Conservation (phyloP, 2,329 filamentous ascomycete species). For the Chaetomium strumarium region DNA sequence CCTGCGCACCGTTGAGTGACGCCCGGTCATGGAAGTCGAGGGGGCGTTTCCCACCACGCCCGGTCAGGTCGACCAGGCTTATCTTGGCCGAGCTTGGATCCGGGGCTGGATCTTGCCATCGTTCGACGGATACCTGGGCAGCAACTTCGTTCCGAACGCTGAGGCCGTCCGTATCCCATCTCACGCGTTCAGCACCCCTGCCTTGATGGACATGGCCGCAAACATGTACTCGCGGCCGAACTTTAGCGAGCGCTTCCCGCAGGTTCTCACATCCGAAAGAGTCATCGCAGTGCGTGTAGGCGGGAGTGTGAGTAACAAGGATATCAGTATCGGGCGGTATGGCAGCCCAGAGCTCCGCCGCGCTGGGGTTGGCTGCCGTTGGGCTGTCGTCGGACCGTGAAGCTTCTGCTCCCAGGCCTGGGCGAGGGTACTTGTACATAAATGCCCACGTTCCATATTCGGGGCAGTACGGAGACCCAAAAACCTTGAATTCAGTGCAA, state of each 20-base stretch:
- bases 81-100: constrained; percentile 52
- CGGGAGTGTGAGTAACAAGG: constrained; percentile 65
- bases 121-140: constrained; percentile 38
- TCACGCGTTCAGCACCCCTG: constrained; percentile 56
- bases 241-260: constrained; percentile 49
- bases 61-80: constrained; percentile 57
- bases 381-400: constrained; percentile 4
- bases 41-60: constrained; percentile 32
- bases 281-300: constrained; percentile 53
- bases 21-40: constrained; percentile 41
- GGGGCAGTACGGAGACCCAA: constrained; percentile 65
- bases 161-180: constrained; percentile 48
- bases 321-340: constrained; percentile 60
- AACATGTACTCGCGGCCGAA: constrained; percentile 58
- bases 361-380: background rate
- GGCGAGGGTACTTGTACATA: constrained; percentile 54
- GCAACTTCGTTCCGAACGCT: constrained; percentile 34
- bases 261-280: constrained; percentile 56
- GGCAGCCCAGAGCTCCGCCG: constrained; percentile 47
- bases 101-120: constrained; percentile 55
- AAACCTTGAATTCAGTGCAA: constrained; percentile 57
- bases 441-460: constrained; percentile 59
- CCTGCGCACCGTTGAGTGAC: constrained; percentile 21
- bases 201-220: constrained; percentile 69
- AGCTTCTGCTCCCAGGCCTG: constrained; percentile 12